A percentile compares a stretch with the other conserved stretches of the same genome.
Conservation (phyloP, 441 rosid genomes). For the Brassica hybrid region DNA sequence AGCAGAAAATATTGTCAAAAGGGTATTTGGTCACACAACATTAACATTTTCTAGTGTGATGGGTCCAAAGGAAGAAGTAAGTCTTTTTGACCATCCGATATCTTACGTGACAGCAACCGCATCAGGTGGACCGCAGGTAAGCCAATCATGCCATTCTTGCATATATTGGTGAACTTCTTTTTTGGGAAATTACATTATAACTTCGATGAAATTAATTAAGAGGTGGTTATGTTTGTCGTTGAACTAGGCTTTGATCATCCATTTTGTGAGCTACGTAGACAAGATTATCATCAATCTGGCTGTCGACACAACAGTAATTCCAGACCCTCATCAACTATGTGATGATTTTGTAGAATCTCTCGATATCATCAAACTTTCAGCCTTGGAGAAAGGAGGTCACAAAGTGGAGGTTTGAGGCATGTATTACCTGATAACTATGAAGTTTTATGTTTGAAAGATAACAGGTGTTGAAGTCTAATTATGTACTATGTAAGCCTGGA, state of each 20-base stretch:
- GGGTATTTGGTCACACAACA: constrained; percentile 32
- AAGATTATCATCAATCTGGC: constrained; percentile 35
- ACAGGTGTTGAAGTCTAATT: neutral
- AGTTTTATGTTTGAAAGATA: neutral
- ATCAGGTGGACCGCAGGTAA: constrained; percentile 26
- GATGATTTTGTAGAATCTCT: constrained; percentile 35
- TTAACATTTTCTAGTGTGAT: constrained; percentile 29
- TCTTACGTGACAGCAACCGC: constrained; percentile 31
- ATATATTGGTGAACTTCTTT: neutral
- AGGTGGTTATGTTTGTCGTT: too few species aligned
- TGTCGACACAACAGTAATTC: constrained; percentile 31
- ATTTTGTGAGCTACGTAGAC: constrained; percentile 7
- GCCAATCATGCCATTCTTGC: neutral
- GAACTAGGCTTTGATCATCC: too few species aligned
- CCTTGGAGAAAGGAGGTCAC: constrained; percentile 12
- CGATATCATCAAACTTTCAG: constrained; percentile 27
- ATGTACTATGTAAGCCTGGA: constrained; percentile 14
- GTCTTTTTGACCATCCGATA: constrained; percentile 26
- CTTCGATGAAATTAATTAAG: too few species aligned
- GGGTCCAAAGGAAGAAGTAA: constrained; percentile 33
- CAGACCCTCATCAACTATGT: constrained; percentile 36
- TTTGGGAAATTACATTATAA: too few species aligned
- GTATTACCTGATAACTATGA: neutral
- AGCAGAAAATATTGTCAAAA: constrained; percentile 1
- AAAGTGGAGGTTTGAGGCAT: constrained; percentile 22